Conservation (phyloP, 139 green algal genomes). For the Picochlorum sp. region DNA sequence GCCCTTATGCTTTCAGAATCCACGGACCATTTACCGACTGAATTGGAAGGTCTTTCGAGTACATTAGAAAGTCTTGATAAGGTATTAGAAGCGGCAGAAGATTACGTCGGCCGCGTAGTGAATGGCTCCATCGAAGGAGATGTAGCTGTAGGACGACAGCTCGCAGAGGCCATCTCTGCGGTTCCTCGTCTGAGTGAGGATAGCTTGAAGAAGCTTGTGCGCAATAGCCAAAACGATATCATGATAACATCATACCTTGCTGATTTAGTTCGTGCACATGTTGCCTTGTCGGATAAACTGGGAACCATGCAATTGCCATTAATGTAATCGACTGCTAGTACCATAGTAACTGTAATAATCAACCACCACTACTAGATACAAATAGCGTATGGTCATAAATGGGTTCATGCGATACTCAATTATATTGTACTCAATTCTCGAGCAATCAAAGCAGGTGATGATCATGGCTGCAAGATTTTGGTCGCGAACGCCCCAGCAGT, state of each 20-base stretch:
- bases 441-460: too few relatives aligned
- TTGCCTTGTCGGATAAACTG: conserved; percentile 82
- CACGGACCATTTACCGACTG: conserved; percentile 17
- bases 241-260: conserved; percentile 79
- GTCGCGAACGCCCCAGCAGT: too few relatives aligned
- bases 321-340: conserved; percentile 21
- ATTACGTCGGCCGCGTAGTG: conserved; percentile 78
- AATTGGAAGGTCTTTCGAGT: conserved; percentile 59
- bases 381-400: too few relatives aligned
- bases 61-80: conserved; percentile 48
- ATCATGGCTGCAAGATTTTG: too few relatives aligned
- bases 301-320: conserved; percentile 72
- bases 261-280: conserved; percentile 72
- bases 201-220: conserved; percentile 74
- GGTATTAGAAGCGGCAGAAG: conserved; percentile 41
- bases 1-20: conserved; percentile 12
- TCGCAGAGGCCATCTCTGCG: conserved; percentile 76
- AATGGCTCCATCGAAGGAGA: conserved; percentile 43
- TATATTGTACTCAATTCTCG: too few relatives aligned
- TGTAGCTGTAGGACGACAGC: conserved; percentile 60
- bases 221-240: conserved; percentile 75
- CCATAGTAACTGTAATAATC: too few relatives aligned
- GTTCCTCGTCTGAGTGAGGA: conserved; percentile 59
- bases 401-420: too few relatives aligned
- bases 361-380: too few relatives aligned